These are phyloP conservation scores for Brassica rapa DNA, from an alignment of 345 rosid species.

Conservation along the genomic window DNA sequence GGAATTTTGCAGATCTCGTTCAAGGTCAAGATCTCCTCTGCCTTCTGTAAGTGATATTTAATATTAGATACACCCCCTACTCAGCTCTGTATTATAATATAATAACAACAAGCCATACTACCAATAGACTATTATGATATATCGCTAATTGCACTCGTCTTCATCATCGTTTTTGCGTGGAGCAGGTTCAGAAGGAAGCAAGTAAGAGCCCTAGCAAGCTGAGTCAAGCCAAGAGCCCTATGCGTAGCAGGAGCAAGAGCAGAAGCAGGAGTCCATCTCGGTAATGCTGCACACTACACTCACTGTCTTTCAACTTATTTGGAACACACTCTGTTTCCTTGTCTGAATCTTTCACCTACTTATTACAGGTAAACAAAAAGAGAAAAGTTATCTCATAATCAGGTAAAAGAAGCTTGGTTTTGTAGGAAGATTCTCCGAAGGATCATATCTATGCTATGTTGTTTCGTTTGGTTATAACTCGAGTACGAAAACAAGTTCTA, in stretches of 20 bases:
- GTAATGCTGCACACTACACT: constrained; percentile 37
- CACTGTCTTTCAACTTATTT: background rate
- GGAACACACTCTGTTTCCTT: background rate
- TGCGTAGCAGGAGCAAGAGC: constrained; percentile 58
- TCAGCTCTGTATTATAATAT: background rate
- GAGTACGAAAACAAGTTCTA: constrained; percentile 23
- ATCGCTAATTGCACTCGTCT: background rate
- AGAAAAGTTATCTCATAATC: background rate
- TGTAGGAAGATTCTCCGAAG: constrained; percentile 11
- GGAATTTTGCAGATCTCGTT: constrained; percentile 98
- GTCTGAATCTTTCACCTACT: constrained; percentile 12
- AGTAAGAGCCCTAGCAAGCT: constrained; percentile 75
- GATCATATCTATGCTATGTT: constrained; percentile 5
- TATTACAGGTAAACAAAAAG: constrained; percentile 24
- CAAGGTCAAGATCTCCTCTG: constrained; percentile 92
- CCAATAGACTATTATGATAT: background rate
- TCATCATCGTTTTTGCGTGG: background rate
- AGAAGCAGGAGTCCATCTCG: constrained; percentile 83
- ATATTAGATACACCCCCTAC: background rate
- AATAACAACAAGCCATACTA: background rate
- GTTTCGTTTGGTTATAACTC: background rate
- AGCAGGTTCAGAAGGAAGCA: constrained; percentile 55
- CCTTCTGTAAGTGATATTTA: constrained; percentile 69
- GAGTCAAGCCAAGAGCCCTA: constrained; percentile 71
- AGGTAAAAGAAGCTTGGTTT: constrained; percentile 16